These are phyloP conservation scores for Dinochytrium kinnereticum DNA, from an alignment of 371 early-diverging fungal species.

Conservation along the genomic window DNA sequence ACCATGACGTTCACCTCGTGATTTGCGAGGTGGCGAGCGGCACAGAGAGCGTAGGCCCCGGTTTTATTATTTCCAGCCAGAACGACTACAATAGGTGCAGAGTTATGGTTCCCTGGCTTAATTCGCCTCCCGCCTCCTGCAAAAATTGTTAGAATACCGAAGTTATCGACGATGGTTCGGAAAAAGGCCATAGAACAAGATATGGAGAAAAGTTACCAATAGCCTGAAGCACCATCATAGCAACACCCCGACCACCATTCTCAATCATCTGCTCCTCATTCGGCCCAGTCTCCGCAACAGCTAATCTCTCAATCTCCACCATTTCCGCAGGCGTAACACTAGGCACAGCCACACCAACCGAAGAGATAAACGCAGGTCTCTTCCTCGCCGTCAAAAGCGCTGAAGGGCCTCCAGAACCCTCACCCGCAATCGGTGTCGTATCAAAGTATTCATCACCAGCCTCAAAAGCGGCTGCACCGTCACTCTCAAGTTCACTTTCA, in stretches of 20 bases:
- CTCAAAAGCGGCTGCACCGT: slow-evolving; percentile 18
- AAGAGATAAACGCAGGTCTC: slow-evolving; percentile 25
- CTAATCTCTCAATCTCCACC: slow-evolving; percentile 64
- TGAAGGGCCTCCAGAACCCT: slow-evolving; percentile 24
- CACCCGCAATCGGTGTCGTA: background rate
- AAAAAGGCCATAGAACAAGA: background rate
- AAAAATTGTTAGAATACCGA: slow-evolving; percentile 12
- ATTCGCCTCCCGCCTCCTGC: slow-evolving; percentile 70
- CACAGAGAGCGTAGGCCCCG: slow-evolving; percentile 73
- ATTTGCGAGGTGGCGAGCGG: slow-evolving; percentile 75
- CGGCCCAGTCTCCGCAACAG: slow-evolving; percentile 65
- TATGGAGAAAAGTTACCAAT: slow-evolving; percentile 57
- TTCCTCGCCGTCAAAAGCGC: slow-evolving; percentile 18
- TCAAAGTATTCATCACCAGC: slow-evolving; percentile 2
- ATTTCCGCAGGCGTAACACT: slow-evolving; percentile 65
- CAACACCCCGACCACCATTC: slow-evolving; percentile 78
- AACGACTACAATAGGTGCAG: slow-evolving; percentile 70
- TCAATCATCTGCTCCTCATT: slow-evolving; percentile 76
- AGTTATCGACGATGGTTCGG: slow-evolving; percentile 3
- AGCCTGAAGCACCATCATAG: slow-evolving; percentile 69
- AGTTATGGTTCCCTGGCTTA: slow-evolving; percentile 71
- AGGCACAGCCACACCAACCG: slow-evolving; percentile 36
- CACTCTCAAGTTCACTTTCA: slow-evolving; percentile 35
- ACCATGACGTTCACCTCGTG: slow-evolving; percentile 73
- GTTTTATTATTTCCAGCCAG: slow-evolving; percentile 74